Base-by-base conservation (phyloP, 2,329 filamentous ascomycete genomes). In the Fusarium veterinarium region DNA sequence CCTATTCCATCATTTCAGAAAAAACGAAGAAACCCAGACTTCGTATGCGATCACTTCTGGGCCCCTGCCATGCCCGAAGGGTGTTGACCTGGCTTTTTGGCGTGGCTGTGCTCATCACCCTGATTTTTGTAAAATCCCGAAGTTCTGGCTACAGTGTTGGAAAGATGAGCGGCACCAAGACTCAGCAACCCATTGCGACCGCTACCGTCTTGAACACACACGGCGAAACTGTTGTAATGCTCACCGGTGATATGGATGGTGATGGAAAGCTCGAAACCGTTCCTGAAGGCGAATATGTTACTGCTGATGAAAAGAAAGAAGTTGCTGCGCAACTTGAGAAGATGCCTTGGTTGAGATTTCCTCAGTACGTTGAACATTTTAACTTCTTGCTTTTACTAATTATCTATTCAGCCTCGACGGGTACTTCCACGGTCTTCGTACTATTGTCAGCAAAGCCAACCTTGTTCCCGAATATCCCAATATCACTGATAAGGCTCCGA, bases 371-470 rank as follows among this genome's bases (percentile, higher is more conserved):
- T 23, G 30, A 28, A 44, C 35, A 48, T 48, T n/a, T 23, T 17
- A 6, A 10, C 37, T n/a, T 17, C 13, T 19, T 19, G 12, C 30
- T 31, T 38, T 55, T 28, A 48, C 76, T 77, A 75, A 78, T 56
- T 44, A 44, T 25, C 1, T 38, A 37, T 11, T 19, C 71, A 97
- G 95, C 75, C 90, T 97, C 60, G 90, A 92, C 73, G 89, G 92
- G 48, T 97, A 95, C 80, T 94, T 93, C 81, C 91, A 92, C 44
- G 95, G 95, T 9, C 86, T 97, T 61, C 89, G 91, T 74, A 89
- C 90, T 0, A 80, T 97, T 64, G 90, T 95, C 4, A 84, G 88
- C 31, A 85, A 89, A 52, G 82, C 85, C 13, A 84, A 91, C 12
- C 92, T 95, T 71, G 83, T 87, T 19, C 89, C 93, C 1, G 94